These are phyloP conservation scores for Diplosphaera chodatii DNA, from an alignment of 139 green algal genomes.

Conservation along the genomic window DNA sequence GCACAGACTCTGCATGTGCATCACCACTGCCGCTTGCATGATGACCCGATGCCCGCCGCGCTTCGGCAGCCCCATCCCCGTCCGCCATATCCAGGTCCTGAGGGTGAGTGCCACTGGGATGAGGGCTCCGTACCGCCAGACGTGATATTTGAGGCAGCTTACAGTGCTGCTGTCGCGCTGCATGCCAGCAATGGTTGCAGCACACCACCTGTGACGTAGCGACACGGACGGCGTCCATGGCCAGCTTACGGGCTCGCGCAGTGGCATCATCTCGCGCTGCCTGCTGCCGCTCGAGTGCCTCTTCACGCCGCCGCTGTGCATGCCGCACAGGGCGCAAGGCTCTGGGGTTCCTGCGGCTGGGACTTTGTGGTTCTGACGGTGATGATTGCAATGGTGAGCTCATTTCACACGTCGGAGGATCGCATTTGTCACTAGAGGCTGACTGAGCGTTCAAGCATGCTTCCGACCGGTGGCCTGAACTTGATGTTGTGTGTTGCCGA, in stretches of 20 bases:
- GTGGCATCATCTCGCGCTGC: conserved; percentile 14
- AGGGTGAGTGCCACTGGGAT: neutral
- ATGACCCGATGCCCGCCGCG: neutral
- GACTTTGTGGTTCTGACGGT: neutral
- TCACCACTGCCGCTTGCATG: neutral
- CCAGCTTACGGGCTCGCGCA: conserved; percentile 16
- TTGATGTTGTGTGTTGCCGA: no score
- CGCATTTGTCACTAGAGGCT: no score
- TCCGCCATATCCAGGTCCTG: conserved; percentile 4
- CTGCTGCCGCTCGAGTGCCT: conserved; percentile 34
- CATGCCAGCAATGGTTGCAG: no score
- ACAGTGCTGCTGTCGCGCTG: neutral
- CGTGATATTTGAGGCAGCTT: no score
- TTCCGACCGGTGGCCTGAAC: no score
- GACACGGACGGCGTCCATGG: neutral
- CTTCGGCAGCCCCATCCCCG: neutral
- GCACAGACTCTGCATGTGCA: neutral
- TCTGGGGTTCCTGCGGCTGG: neutral
- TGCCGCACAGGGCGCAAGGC: neutral
- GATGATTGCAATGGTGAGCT: no score
- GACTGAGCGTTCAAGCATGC: no score
- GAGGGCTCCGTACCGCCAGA: no score
- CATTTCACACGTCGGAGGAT: no score
- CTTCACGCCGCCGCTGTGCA: conserved; percentile 23
- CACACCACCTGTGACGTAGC: no score